Percentiles rank a stretch among this genome's conserved stretches.
Evolutionary conservation across 1,284 basidiomycete genomes (phyloP).

Genomic region (Trichosporon sp.): DNA sequence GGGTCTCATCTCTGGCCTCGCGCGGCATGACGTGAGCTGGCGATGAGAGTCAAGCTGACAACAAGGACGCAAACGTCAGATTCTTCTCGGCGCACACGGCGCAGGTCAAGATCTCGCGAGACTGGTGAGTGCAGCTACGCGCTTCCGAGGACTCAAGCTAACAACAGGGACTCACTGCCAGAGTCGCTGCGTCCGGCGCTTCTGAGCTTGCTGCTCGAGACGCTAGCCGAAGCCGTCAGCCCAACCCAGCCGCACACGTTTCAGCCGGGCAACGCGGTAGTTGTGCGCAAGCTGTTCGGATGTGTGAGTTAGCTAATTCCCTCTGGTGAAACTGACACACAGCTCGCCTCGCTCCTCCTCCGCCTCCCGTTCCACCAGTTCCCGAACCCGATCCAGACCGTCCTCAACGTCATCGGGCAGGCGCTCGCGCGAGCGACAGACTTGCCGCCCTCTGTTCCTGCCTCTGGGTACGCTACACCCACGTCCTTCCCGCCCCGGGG

Average conservation of each 20-base stretch:
- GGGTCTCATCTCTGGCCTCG: slow-evolving; percentile 54
- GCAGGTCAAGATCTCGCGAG: slow-evolving; percentile 85
- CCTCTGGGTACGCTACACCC: slow-evolving; percentile 49
- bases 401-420: slow-evolving; percentile 43
- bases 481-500: slow-evolving; percentile 62
- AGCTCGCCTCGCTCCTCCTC: slow-evolving; percentile 51
- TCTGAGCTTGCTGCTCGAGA: slow-evolving; percentile 48
- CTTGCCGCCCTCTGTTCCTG: slow-evolving; percentile 44
- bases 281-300: slow-evolving; percentile 81
- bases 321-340: slow-evolving; percentile 22
- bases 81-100: slow-evolving; percentile 90
- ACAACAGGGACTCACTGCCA: slow-evolving; percentile 53
- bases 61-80: slow-evolving; percentile 72
- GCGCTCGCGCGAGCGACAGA: slow-evolving; percentile 42
- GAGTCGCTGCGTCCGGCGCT: slow-evolving; percentile 48
- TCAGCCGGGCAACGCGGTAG: slow-evolving; percentile 59
- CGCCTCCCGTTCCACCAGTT: slow-evolving; percentile 50
- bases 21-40: slow-evolving; percentile 47
- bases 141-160: background rate
- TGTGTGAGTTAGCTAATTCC: slow-evolving; percentile 63
- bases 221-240: slow-evolving; percentile 45
- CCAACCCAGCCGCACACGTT: slow-evolving; percentile 44
- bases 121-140: slow-evolving; percentile 65
- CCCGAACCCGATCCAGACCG: slow-evolving; percentile 46
- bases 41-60: background rate